These are phyloP conservation scores for Alternaria sp. DNA, from an alignment of 2,329 filamentous ascomycete species.

Conservation along the genomic window DNA sequence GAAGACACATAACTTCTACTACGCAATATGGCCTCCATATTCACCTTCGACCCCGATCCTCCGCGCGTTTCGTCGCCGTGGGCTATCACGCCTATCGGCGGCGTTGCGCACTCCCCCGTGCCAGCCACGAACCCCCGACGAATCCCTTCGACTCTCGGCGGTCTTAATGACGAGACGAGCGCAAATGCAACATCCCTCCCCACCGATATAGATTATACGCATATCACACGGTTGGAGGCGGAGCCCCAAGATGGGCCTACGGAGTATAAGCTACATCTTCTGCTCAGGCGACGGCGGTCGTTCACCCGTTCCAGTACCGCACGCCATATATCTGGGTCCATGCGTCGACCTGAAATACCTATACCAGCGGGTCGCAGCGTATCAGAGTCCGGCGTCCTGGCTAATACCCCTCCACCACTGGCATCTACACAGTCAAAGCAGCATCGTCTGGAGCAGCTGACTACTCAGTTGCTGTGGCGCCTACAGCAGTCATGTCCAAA, in stretches of 20 bases:
- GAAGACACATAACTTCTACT: background rate
- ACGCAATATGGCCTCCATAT: conserved; percentile 82
- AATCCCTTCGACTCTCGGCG: conserved; percentile 16
- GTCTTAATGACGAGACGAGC: conserved; percentile 5
- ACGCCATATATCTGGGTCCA: conserved; percentile 58
- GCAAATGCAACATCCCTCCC: conserved; percentile 3
- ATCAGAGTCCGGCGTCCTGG: conserved; percentile 36
- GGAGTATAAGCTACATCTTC: conserved; percentile 93
- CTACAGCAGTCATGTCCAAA: conserved; percentile 93
- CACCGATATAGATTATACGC: conserved; percentile 33
- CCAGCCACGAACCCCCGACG: conserved; percentile 24
- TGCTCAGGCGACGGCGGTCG: conserved; percentile 77
- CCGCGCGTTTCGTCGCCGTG: conserved; percentile 90
- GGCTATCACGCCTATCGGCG: conserved; percentile 63
- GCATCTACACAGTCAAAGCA: conserved; percentile 75
- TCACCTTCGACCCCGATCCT: conserved; percentile 90
- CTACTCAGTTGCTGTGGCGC: conserved; percentile 93
- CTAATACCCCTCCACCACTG: conserved; percentile 47
- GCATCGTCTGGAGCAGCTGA: conserved; percentile 85
- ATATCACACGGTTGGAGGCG: conserved; percentile 77
- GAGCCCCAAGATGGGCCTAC: conserved; percentile 94
- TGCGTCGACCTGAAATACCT: conserved; percentile 50
- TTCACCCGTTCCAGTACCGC: conserved; percentile 76
- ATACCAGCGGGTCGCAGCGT: conserved; percentile 38
- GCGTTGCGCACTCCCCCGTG: conserved; percentile 18